These are phyloP conservation scores for Tuber calosporum DNA, from an alignment of 495 filamentous ascomycete genomes.

Conservation along the genomic window DNA sequence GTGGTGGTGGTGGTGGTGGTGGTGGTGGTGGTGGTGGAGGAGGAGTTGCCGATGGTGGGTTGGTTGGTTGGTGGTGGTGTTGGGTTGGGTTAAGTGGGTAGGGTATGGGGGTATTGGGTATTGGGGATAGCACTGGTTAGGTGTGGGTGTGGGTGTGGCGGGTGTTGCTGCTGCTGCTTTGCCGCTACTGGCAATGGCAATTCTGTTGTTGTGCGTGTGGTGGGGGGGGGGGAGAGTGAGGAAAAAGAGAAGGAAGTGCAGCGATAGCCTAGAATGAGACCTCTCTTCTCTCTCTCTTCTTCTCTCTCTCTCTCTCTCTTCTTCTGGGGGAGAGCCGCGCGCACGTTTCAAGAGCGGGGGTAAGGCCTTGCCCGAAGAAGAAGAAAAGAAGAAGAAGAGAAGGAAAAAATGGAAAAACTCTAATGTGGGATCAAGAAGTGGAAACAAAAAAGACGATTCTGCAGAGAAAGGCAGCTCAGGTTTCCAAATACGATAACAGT, in stretches of 20 bases:
- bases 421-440: background rate
- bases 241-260: slow-evolving; percentile 10
- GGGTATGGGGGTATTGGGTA: slow-evolving; percentile 8
- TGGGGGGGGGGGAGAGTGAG: background rate
- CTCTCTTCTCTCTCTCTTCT: slow-evolving; percentile 2
- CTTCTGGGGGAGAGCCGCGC: slow-evolving; percentile 18
- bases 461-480: background rate
- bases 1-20: background rate
- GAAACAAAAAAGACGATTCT: slow-evolving; percentile 8
- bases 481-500: background rate
- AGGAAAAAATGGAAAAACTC: slow-evolving; percentile 8
- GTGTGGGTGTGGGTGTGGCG: slow-evolving; percentile 14
- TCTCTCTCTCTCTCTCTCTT: slow-evolving; percentile 9
- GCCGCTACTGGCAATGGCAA: background rate
- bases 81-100: slow-evolving; percentile 7
- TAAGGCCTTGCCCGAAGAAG: background rate
- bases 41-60: slow-evolving; percentile 3
- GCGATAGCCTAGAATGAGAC: slow-evolving; percentile 6
- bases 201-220: slow-evolving; percentile 9
- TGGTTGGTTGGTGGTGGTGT: background rate
- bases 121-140: background rate
- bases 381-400: slow-evolving; percentile 11
- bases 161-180: slow-evolving; percentile 1
- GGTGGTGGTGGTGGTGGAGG: background rate
- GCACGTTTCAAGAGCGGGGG: slow-evolving; percentile 16